Evolutionary conservation across 176 grass and related monocot species (phyloP).

Genomic region (Areca catechu): DNA sequence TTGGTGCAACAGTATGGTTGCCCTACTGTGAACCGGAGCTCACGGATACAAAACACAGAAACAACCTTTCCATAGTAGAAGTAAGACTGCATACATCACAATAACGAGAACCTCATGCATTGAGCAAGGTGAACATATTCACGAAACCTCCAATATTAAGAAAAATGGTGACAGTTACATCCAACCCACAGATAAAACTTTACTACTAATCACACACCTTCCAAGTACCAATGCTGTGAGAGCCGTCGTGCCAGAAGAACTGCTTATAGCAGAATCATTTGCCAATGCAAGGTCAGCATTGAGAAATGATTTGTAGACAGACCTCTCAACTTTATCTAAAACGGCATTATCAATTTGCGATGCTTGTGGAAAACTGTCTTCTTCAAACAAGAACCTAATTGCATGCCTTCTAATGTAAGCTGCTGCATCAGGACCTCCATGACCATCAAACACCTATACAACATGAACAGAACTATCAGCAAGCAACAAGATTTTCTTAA

Average conservation of each 20-base stretch:
- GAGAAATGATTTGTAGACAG: slow-evolving; percentile 46
- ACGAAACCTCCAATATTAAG: no score
- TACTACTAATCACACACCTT: slow-evolving; percentile 21
- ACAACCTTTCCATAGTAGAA: no score
- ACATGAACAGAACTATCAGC: neutral
- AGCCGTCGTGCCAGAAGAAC: slow-evolving; percentile 77
- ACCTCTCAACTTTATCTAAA: slow-evolving; percentile 41
- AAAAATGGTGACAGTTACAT: no score
- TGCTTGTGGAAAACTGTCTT: slow-evolving; percentile 46
- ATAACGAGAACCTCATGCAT: no score
- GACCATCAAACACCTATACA: slow-evolving; percentile 82
- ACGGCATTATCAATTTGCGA: slow-evolving; percentile 37
- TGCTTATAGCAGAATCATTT: slow-evolving; percentile 42
- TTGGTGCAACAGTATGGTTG: no score
- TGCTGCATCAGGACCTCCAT: slow-evolving; percentile 80
- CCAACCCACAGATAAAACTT: no score
- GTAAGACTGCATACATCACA: no score
- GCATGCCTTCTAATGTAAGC: slow-evolving; percentile 77
- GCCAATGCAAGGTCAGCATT: slow-evolving; percentile 60
- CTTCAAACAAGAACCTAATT: slow-evolving; percentile 60
- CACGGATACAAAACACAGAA: no score
- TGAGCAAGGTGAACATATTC: no score
- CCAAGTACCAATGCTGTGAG: slow-evolving; percentile 64
- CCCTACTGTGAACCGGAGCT: no score
- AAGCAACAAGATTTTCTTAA: neutral